A percentile compares a stretch with the other conserved stretches of the same genome.
phyloP scores from a whole-genome alignment of 2,329 filamentous ascomycete genomes.

The Aspergillus bombycis region DNA sequence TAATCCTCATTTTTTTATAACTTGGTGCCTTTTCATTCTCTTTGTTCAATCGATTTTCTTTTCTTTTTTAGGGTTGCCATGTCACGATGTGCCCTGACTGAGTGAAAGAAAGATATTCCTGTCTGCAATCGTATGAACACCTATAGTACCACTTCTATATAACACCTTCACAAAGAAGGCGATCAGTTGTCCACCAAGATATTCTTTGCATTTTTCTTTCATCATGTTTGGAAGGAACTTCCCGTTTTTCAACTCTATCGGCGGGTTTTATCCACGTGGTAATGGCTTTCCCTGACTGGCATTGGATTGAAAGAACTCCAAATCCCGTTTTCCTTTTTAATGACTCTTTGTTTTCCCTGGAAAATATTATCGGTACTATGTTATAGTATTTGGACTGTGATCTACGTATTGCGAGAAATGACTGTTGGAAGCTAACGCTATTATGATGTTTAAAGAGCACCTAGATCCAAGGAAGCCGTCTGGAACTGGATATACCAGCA shows the following conservation, averaged over 20 bases:
- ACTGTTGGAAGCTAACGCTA: conserved; percentile 27
- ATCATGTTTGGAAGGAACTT: conserved; percentile 47
- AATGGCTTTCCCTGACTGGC: conserved; percentile 32
- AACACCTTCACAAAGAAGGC: conserved; percentile 7
- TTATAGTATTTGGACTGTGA: neutral
- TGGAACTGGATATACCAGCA: conserved; percentile 61
- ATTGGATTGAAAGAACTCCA: conserved; percentile 9
- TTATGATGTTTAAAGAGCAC: conserved; percentile 32
- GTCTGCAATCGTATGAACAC: conserved; percentile 1
- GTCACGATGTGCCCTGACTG: conserved; percentile 19
- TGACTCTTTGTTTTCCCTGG: conserved; percentile 2
- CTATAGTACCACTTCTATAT: conserved; percentile 11
- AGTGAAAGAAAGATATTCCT: conserved; percentile 8
- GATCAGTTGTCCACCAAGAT: conserved; percentile 9
- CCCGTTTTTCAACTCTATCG: conserved; percentile 40
- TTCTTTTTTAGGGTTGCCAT: conserved; percentile 11
- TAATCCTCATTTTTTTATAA: conserved; percentile 9
- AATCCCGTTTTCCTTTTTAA: conserved; percentile 1
- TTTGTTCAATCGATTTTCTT: conserved; percentile 19
- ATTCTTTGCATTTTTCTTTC: conserved; percentile 22
- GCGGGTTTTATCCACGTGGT: conserved; percentile 47
- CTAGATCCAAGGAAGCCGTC: conserved; percentile 46
- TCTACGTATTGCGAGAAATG: conserved; percentile 1
- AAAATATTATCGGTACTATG: neutral
- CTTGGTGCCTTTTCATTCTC: conserved; percentile 5